phyloP scores from a whole-genome alignment of 306 rosid genomes.

The Prunus armeniaca region DNA sequence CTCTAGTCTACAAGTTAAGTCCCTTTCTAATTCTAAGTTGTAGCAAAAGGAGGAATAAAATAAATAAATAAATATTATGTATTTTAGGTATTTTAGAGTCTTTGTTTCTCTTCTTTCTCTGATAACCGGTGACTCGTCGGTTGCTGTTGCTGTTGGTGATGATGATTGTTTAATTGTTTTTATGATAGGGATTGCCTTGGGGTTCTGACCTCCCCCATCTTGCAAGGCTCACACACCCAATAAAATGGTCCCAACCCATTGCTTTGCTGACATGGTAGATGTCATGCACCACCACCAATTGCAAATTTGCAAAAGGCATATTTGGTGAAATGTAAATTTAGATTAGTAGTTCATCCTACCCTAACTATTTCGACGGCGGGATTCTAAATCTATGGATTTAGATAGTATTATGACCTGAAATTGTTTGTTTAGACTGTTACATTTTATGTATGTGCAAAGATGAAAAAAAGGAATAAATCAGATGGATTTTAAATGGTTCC shows the following conservation, averaged over 20 bases:
- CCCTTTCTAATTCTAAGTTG: too few species aligned
- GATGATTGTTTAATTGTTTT: neutral
- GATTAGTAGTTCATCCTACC: neutral
- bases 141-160: slow-evolving; percentile 12
- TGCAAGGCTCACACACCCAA: neutral
- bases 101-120: neutral
- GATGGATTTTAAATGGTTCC: too few species aligned
- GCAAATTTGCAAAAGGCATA: neutral
- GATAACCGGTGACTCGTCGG: slow-evolving; percentile 23
- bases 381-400: too few species aligned
- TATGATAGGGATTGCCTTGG: slow-evolving; percentile 7
- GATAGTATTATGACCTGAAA: too few species aligned
- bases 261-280: neutral
- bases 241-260: neutral
- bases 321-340: neutral
- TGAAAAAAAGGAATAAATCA: too few species aligned
- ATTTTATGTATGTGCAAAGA: too few species aligned
- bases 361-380: too few species aligned
- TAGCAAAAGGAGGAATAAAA: too few species aligned
- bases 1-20: too few species aligned
- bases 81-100: neutral
- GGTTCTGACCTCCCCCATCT: slow-evolving; percentile 15
- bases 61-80: neutral
- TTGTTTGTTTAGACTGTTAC: too few species aligned
- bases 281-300: neutral